These are phyloP conservation scores for Cyclocybe cylindracea DNA, from an alignment of 768 basidiomycete species.

Conservation along the genomic window DNA sequence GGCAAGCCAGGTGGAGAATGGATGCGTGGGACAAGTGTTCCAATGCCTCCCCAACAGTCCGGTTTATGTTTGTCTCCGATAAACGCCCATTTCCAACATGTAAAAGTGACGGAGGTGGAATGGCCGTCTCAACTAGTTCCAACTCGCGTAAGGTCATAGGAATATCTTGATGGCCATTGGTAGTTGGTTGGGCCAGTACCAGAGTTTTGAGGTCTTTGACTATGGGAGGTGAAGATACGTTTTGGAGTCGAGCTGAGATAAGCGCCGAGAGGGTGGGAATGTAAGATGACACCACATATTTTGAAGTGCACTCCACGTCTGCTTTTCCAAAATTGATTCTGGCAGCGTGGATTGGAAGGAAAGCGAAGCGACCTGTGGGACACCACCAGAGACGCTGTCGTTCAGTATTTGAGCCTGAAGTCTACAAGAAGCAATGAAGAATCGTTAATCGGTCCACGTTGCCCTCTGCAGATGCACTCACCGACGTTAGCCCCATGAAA, in stretches of 20 bases:
- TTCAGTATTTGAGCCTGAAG: not conserved
- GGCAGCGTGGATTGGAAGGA: constrained; percentile 14
- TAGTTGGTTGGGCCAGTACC: constrained; percentile 9
- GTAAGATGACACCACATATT: constrained; percentile 14
- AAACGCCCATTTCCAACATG: not conserved
- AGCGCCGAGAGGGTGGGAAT: constrained; percentile 10
- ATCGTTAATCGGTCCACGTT: not conserved
- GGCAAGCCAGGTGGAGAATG: constrained; percentile 11
- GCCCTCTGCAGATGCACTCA: not conserved
- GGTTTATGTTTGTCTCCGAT: constrained; percentile 3
- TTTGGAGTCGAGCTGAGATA: not conserved
- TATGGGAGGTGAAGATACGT: too few species aligned
- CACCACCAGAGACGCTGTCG: constrained; percentile 16
- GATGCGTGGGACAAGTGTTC: constrained; percentile 1
- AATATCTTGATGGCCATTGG: constrained; percentile 3
- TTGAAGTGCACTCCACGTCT: constrained; percentile 1
- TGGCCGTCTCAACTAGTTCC: constrained; percentile 2
- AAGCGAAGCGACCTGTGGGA: constrained; percentile 13
- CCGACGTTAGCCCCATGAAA: not conserved
- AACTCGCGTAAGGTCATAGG: constrained; percentile 13
- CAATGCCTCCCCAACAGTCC: constrained; percentile 6
- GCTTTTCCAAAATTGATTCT: constrained; percentile 6
- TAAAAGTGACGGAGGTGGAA: constrained; percentile 5
- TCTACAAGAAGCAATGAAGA: not conserved
- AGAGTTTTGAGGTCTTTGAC: constrained; percentile 2